These are phyloP conservation scores for Salvia miltiorrhiza DNA, from an alignment of 257 asterid species.

Conservation along the genomic window DNA sequence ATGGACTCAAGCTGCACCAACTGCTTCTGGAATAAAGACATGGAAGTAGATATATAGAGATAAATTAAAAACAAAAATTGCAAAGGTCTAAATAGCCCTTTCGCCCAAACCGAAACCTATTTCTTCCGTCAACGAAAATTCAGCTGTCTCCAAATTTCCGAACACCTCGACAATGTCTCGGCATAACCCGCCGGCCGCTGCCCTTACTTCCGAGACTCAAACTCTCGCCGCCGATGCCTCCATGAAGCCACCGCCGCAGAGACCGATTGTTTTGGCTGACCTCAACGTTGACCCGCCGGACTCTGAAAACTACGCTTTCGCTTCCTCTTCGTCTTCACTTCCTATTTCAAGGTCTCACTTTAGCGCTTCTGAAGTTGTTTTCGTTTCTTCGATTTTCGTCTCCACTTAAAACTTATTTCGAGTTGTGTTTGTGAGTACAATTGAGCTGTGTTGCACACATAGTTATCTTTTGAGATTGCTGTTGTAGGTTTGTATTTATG, in stretches of 20 bases:
- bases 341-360: constrained; percentile 40
- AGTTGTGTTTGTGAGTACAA: neutral
- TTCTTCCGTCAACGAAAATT: constrained; percentile 20
- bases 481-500: neutral
- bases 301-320: constrained; percentile 34
- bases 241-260: constrained; percentile 33
- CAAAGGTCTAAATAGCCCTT: constrained; percentile 27
- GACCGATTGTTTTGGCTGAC: constrained; percentile 59
- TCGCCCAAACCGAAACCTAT: constrained; percentile 39
- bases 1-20: too few species aligned
- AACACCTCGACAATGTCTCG: constrained; percentile 33
- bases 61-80: too few species aligned
- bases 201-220: constrained; percentile 21
- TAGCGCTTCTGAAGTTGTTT: neutral
- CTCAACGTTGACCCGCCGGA: constrained; percentile 79
- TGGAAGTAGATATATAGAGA: too few species aligned
- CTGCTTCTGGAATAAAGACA: too few species aligned
- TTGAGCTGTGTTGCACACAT: constrained; percentile 11
- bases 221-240: constrained; percentile 28
- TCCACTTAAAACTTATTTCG: too few species aligned
- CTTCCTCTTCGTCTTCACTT: constrained; percentile 30
- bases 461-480: neutral
- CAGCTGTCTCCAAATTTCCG: constrained; percentile 13
- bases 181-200: constrained; percentile 25
- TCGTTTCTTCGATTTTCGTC: neutral